Percentiles rank a stretch among this genome's conserved stretches.
Evolutionary conservation across 2,329 filamentous ascomycete species (phyloP).

Genomic region (Gnomoniopsis smithogilvyi): DNA sequence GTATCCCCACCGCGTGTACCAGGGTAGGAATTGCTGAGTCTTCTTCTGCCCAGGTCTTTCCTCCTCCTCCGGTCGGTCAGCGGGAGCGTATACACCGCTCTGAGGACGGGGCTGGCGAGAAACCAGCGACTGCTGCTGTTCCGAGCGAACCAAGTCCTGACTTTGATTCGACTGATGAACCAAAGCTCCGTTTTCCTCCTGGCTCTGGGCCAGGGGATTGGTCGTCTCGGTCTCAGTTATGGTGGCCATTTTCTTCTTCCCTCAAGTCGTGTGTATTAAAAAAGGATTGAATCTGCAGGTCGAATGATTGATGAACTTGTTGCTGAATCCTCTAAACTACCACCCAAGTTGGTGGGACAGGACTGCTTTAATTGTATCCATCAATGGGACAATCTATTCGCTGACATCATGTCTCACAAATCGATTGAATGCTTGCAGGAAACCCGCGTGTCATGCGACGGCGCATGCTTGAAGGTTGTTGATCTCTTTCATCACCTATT

Average conservation of each 20-base stretch:
- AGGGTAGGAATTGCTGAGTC: conserved; percentile 9
- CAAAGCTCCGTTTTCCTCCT: neutral
- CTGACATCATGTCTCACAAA: neutral
- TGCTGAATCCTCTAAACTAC: too few relatives aligned
- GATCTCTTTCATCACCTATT: neutral
- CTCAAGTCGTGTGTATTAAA: neutral
- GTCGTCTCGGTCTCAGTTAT: conserved; percentile 4
- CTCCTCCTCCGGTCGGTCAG: neutral
- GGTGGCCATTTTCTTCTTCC: conserved; percentile 2
- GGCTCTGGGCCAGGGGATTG: neutral
- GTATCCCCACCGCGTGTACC: conserved; percentile 11
- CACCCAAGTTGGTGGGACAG: neutral
- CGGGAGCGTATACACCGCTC: conserved; percentile 1
- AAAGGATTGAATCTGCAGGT: neutral
- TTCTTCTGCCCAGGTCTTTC: conserved; percentile 5
- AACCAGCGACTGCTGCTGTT: neutral
- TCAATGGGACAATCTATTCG: neutral
- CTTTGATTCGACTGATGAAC: conserved; percentile 6
- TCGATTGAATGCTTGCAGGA: neutral
- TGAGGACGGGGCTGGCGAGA: conserved; percentile 8
- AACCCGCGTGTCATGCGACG: neutral
- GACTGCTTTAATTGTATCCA: neutral
- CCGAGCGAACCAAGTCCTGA: conserved; percentile 5
- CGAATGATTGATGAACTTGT: neutral
- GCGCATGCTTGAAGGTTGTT: neutral